phyloP scores from a whole-genome alignment of 2,329 filamentous ascomycete species.

The Colletotrichum salicis region DNA sequence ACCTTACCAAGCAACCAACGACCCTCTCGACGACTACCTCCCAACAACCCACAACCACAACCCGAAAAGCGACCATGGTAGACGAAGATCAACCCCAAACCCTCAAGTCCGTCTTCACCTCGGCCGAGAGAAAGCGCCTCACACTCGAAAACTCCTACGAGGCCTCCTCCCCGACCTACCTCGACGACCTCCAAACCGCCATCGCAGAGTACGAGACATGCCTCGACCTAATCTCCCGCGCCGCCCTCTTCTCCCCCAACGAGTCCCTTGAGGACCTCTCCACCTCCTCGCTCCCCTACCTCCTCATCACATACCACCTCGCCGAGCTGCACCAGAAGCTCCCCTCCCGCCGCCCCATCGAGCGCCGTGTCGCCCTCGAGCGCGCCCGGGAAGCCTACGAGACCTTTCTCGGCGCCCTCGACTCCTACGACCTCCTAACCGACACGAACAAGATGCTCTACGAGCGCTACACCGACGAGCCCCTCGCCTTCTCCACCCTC shows the following conservation, averaged over 20 bases:
- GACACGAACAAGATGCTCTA: conserved; percentile 74
- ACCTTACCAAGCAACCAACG: not conserved
- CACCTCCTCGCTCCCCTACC: conserved; percentile 86
- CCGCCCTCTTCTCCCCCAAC: conserved; percentile 90
- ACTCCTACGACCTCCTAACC: conserved; percentile 80
- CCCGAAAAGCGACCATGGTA: conserved; percentile 41
- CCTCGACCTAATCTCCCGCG: conserved; percentile 72
- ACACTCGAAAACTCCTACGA: conserved; percentile 73
- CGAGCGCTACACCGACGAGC: conserved; percentile 77
- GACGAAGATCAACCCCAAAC: conserved; percentile 58
- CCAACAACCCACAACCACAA: not conserved
- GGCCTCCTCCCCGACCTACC: conserved; percentile 70
- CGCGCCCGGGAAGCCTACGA: conserved; percentile 79
- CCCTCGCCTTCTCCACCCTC: conserved; percentile 77
- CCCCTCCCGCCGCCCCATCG: conserved; percentile 59
- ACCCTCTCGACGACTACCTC: not conserved
- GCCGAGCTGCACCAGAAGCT: conserved; percentile 82
- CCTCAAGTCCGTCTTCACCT: conserved; percentile 60
- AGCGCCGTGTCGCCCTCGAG: conserved; percentile 72
- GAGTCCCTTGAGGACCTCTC: conserved; percentile 88
- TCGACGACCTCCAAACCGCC: conserved; percentile 72
- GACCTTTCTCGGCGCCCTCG: conserved; percentile 78
- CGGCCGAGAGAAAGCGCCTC: conserved; percentile 62
- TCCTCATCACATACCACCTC: conserved; percentile 80
- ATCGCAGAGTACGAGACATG: conserved; percentile 80